These are phyloP conservation scores for Heliamphora ciliata DNA, from an alignment of 179 eudicot genomes.

Conservation along the genomic window DNA sequence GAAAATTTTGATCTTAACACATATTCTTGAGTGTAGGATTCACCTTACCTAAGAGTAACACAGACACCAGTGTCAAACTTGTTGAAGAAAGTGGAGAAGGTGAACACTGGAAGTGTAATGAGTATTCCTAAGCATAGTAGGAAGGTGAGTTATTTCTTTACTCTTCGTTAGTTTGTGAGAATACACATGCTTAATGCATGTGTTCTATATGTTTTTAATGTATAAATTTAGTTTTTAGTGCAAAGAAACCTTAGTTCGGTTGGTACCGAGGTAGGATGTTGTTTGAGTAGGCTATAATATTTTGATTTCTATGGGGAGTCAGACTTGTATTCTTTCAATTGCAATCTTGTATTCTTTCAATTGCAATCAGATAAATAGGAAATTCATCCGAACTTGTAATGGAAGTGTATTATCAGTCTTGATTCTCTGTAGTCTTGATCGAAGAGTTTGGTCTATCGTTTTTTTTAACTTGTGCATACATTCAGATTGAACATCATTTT, in stretches of 20 bases:
- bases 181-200: background rate
- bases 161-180: background rate
- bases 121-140: constrained; percentile 71
- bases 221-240: background rate
- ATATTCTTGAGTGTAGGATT: constrained; percentile 31
- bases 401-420: background rate
- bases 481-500: constrained; percentile 3
- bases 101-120: constrained; percentile 46
- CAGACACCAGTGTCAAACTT: constrained; percentile 65
- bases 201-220: background rate
- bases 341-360: background rate
- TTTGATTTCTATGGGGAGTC: constrained; percentile 1
- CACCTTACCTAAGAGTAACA: constrained; percentile 39
- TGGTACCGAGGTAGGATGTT: background rate
- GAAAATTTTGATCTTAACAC: constrained; percentile 1
- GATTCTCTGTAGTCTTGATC: background rate
- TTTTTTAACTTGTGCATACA: background rate
- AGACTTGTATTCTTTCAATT: background rate
- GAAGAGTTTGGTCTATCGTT: background rate
- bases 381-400: background rate
- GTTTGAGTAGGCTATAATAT: constrained; percentile 3
- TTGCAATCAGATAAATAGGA: background rate
- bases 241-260: background rate
- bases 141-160: constrained; percentile 46
- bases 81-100: constrained; percentile 64